These are phyloP conservation scores for Teratosphaeria destructans DNA, from an alignment of 2,329 filamentous ascomycete genomes.

Conservation along the genomic window DNA sequence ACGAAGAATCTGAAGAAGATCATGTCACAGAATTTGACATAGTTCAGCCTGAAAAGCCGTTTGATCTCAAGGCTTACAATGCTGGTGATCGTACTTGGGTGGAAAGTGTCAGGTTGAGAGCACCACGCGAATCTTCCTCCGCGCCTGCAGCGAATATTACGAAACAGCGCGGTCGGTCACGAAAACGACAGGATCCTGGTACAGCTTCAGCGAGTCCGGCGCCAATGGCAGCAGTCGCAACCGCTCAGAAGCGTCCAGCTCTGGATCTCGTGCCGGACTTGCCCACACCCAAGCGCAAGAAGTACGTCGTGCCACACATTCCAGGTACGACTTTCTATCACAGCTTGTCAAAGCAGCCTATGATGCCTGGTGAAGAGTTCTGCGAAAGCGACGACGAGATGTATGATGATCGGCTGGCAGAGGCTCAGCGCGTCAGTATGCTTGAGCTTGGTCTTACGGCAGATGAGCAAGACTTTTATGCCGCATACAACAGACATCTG, in stretches of 20 bases:
- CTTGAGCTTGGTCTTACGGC: conserved; percentile 13
- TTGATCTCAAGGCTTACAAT: conserved; percentile 27
- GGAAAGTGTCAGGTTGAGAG: background rate
- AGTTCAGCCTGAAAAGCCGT: conserved; percentile 24
- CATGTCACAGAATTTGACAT: conserved; percentile 23
- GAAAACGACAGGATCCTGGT: background rate
- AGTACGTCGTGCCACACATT: conserved; percentile 27
- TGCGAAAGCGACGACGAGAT: conserved; percentile 36
- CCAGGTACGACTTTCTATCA: conserved; percentile 30
- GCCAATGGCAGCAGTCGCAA: background rate
- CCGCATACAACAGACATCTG: conserved; percentile 28
- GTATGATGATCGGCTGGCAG: conserved; percentile 28
- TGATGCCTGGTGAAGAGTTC: conserved; percentile 28
- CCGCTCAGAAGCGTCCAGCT: background rate
- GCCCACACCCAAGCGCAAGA: conserved; percentile 15
- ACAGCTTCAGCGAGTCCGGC: conserved; percentile 1
- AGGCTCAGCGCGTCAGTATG: conserved; percentile 23
- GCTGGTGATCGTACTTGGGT: conserved; percentile 25
- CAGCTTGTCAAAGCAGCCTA: conserved; percentile 28
- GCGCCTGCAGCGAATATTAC: background rate
- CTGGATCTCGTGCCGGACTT: conserved; percentile 16
- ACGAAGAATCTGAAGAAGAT: conserved; percentile 13
- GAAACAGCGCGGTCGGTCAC: background rate
- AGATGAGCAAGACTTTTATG: conserved; percentile 25
- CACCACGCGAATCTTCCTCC: background rate